Evolutionary conservation across 768 basidiomycete genomes (phyloP), one percentile per base, ranked within the genome.

Genomic region (Candolleomyces efflorescens): DNA sequence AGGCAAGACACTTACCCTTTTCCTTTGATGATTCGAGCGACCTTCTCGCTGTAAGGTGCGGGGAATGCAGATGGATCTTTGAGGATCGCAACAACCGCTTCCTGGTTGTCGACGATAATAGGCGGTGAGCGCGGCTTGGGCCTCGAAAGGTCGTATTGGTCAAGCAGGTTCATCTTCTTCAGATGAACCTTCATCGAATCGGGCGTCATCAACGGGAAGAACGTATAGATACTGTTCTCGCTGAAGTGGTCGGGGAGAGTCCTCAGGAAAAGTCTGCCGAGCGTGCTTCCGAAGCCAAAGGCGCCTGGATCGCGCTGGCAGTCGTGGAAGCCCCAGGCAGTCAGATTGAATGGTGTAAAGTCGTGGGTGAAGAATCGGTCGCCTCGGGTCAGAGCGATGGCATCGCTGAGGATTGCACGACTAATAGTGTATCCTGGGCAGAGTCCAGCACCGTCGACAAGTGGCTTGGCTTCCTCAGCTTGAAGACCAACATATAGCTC

Each of bases 161-260:
- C 74, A 17, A 73, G 56, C 22, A 81, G 71, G 41, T 80, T 79
- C 37, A 92, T 64, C 32, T 89, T 81, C 53, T 67, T 75, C 55
- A 92, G 72, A 66, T 85, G 68, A 1, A 64, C 70, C 58, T 81
- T 72, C 90, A 92, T 92, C 2, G 83, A 68, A 0, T 78, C 74
- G 3, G 91, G 92, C 0, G 86, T 89, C 84, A 92, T 86, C 45
- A 93, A 76, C n/a, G 92, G 89, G 85, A 92, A 93, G 82, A 89
- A 92, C 3, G 92, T 84, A 67, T 90, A 93, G 48, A 82, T 73
- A 59, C 87, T 89, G 67, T 87, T 84, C 62, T 82, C 78, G 0
- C 80, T 78, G 71, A 79, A 93, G 65, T 90, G 73, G 50, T 83
- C 71, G 1, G 92, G 90, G 1, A 93, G 78, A 18, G 82, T 84